phyloP scores from a whole-genome alignment of 2,329 filamentous ascomycete species.

The Thielaviopsis euricoi region DNA sequence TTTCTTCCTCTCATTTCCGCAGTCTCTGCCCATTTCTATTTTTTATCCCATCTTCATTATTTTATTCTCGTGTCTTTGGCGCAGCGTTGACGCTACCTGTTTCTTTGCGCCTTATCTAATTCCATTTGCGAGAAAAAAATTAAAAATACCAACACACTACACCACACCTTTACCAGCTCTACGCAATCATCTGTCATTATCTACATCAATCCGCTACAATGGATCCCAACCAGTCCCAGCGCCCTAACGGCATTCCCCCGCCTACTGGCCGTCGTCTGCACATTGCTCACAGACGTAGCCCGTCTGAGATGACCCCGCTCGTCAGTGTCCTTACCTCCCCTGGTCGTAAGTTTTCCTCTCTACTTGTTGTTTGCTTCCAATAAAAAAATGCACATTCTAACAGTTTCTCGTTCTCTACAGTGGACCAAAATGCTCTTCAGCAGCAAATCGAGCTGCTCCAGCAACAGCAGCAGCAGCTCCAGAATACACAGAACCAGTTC shows the following conservation, averaged over 20 bases:
- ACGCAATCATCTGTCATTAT: background rate
- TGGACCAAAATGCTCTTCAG: constrained; percentile 95
- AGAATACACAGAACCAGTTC: constrained; percentile 92
- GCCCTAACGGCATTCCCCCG: constrained; percentile 44
- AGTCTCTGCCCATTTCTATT: background rate
- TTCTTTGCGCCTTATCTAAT: constrained; percentile 2
- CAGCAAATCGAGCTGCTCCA: constrained; percentile 96
- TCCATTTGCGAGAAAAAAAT: too few species aligned
- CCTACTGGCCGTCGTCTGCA: constrained; percentile 80
- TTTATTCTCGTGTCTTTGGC: background rate
- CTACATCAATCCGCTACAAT: constrained; percentile 30
- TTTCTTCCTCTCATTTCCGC: constrained; percentile 3
- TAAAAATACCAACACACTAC: background rate
- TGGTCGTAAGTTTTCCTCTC: constrained; percentile 36
- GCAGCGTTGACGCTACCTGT: constrained; percentile 3
- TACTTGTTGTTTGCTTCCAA: constrained; percentile 1
- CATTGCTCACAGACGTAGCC: constrained; percentile 92
- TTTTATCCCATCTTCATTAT: background rate
- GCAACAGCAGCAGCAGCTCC: constrained; percentile 95
- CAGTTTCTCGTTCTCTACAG: constrained; percentile 26
- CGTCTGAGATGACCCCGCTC: constrained; percentile 88
- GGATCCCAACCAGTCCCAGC: constrained; percentile 30
- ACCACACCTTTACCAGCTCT: background rate
- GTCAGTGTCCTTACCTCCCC: constrained; percentile 75
- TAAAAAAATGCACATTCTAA: background rate